Conservation (phyloP, 1,284 basidiomycete species). For the Laetiporus sulphureus region DNA sequence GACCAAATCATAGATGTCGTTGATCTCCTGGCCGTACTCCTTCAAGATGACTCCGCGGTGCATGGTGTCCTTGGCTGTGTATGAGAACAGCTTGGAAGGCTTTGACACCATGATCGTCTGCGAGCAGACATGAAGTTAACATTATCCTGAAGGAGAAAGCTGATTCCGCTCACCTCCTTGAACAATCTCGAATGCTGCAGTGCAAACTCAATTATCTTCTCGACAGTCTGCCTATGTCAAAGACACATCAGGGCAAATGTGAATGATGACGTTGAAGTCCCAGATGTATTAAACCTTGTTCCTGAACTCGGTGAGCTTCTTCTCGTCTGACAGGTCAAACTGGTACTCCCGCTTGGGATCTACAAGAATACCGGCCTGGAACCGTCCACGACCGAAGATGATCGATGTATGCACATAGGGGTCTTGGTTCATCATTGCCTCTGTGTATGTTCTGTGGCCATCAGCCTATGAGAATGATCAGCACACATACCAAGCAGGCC, state of each 20-base stretch:
- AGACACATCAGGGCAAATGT: background rate
- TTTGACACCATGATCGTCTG: conserved; percentile 27
- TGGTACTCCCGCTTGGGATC: conserved; percentile 21
- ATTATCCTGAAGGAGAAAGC: background rate
- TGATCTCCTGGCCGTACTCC: conserved; percentile 25
- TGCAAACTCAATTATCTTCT: conserved; percentile 27
- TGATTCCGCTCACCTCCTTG: conserved; percentile 24
- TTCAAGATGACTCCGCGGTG: conserved; percentile 19
- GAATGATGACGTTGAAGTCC: background rate
- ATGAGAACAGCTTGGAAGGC: conserved; percentile 23
- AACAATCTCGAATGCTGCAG: conserved; percentile 31
- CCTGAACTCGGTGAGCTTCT: conserved; percentile 21
- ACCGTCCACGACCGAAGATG: conserved; percentile 34
- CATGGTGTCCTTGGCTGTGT: conserved; percentile 26
- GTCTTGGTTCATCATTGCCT: conserved; percentile 24
- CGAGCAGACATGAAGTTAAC: background rate
- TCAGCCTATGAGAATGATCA: too few species aligned
- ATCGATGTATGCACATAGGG: conserved; percentile 23
- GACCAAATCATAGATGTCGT: conserved; percentile 18
- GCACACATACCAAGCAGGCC: conserved; percentile 18
- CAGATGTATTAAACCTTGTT: conserved; percentile 27
- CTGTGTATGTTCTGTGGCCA: too few species aligned
- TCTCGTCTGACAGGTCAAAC: conserved; percentile 21
- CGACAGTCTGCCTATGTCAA: conserved; percentile 25
- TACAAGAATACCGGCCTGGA: conserved; percentile 33